Conservation (phyloP, 2,329 filamentous ascomycete genomes). For the Xylaria arbuscula region DNA sequence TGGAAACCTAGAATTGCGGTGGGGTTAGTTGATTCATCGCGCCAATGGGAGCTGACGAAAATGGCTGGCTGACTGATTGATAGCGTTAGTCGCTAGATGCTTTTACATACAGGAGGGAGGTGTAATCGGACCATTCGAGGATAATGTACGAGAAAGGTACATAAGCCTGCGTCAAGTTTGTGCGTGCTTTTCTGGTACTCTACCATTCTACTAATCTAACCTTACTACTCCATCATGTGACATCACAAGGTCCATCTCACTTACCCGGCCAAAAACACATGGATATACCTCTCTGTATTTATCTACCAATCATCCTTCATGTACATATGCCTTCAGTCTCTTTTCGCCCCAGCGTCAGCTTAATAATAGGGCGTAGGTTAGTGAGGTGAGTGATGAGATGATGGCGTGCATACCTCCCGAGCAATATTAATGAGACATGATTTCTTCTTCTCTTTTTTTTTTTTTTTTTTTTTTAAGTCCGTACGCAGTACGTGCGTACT, state of each 20-base stretch:
- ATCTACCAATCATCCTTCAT: background rate
- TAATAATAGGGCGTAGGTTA: background rate
- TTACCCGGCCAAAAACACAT: background rate
- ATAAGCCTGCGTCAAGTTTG: background rate
- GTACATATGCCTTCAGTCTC: too few relatives aligned
- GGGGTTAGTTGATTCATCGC: background rate
- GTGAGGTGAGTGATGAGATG: too few relatives aligned
- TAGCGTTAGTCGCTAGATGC: background rate
- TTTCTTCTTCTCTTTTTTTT: too few relatives aligned
- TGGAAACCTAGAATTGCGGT: constrained; percentile 4
- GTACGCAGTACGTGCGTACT: too few relatives aligned
- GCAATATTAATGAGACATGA: too few relatives aligned
- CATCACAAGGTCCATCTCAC: too few relatives aligned
- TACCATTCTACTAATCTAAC: background rate
- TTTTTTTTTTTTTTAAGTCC: too few relatives aligned
- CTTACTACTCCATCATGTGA: too few relatives aligned
- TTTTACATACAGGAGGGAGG: background rate
- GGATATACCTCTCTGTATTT: background rate
- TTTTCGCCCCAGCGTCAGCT: too few relatives aligned
- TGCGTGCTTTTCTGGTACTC: background rate
- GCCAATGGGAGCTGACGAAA: constrained; percentile 1
- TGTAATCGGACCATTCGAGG: background rate
- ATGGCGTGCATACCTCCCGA: too few relatives aligned
- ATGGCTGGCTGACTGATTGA: background rate
- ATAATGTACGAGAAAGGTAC: background rate